Conservation (phyloP, 139 green algal genomes). For the Coelastrella sp. region DNA sequence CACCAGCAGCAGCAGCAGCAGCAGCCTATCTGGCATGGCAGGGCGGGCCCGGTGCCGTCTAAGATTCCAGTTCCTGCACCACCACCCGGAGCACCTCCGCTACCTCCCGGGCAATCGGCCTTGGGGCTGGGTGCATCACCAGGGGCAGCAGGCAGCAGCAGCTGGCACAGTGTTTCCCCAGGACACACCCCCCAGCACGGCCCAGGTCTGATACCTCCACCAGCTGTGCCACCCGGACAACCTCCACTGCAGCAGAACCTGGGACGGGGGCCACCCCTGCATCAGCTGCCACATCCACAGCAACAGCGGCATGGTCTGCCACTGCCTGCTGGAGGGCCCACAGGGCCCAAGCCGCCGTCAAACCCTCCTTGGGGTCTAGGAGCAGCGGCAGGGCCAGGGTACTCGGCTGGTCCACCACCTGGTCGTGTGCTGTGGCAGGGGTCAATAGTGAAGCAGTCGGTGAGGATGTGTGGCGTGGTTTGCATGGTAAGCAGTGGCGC, state of each 20-base stretch:
- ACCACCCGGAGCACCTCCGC: background rate
- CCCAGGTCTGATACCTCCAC: background rate
- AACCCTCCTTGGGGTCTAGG: background rate
- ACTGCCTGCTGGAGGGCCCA: background rate
- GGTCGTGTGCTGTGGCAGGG: constrained; percentile 33
- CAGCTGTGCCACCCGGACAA: background rate
- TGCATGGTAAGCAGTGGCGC: background rate
- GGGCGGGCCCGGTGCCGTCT: background rate
- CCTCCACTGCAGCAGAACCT: background rate
- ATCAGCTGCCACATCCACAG: constrained; percentile 3
- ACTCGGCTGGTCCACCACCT: background rate
- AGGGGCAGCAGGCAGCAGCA: constrained; percentile 29
- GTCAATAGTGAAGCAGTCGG: constrained; percentile 22
- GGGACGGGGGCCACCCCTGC: background rate
- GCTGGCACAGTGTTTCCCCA: background rate
- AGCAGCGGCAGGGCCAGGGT: constrained; percentile 23
- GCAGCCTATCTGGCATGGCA: constrained; percentile 14
- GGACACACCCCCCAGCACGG: background rate
- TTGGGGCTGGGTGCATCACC: background rate
- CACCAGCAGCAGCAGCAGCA: constrained; percentile 13
- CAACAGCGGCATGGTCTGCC: constrained; percentile 9
- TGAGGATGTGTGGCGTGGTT: constrained; percentile 25
- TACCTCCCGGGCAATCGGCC: background rate
- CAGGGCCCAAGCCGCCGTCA: background rate
- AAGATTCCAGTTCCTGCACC: background rate